Evolutionary conservation across 768 basidiomycete genomes (phyloP).

Genomic region (Leucocoprinus sp.): DNA sequence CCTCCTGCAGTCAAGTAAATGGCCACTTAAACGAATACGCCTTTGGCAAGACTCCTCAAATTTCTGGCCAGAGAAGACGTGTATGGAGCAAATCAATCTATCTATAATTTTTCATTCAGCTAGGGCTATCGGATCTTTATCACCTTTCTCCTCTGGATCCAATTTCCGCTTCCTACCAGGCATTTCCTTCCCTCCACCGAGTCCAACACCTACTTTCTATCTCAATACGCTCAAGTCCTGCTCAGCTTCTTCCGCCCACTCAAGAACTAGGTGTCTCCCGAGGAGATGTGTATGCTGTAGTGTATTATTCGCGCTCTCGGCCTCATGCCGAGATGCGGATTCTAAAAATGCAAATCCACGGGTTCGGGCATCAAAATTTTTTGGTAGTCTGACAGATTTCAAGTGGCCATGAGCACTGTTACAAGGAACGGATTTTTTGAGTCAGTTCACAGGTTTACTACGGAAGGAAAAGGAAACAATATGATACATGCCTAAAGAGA

Average conservation of each 20-base stretch:
- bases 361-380: slow-evolving; percentile 80
- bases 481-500: slow-evolving; percentile 78
- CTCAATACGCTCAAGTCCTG: slow-evolving; percentile 70
- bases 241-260: slow-evolving; percentile 86
- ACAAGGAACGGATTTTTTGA: slow-evolving; percentile 4
- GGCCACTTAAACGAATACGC: too few species aligned
- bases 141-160: slow-evolving; percentile 28
- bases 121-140: slow-evolving; percentile 27
- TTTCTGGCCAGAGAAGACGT: too few species aligned
- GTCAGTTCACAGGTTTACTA: too few species aligned
- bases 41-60: too few species aligned
- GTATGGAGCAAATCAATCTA: too few species aligned
- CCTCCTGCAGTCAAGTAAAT: too few species aligned
- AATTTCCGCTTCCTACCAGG: slow-evolving; percentile 75
- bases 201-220: slow-evolving; percentile 74
- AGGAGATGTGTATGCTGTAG: slow-evolving; percentile 93
- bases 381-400: slow-evolving; percentile 90
- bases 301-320: slow-evolving; percentile 79
- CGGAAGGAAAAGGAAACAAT: too few species aligned
- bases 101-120: slow-evolving; percentile 23
- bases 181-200: slow-evolving; percentile 56
- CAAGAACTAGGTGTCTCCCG: slow-evolving; percentile 87
- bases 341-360: slow-evolving; percentile 97
- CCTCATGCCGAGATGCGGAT: slow-evolving; percentile 83
- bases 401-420: slow-evolving; percentile 80